Conservation (phyloP, 345 rosid species). For the Salix exigua region DNA sequence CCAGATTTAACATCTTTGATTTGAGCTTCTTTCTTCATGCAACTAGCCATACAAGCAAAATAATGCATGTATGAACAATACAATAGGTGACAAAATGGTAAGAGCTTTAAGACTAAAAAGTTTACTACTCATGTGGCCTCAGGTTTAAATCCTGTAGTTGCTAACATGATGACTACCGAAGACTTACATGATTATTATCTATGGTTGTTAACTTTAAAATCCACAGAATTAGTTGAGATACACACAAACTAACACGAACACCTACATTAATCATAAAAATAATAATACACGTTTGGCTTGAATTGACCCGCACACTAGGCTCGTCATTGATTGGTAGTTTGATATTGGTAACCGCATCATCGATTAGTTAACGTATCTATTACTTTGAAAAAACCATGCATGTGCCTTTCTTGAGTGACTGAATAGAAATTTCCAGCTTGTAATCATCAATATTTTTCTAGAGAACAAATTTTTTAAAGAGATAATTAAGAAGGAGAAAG, state of each 20-base stretch:
- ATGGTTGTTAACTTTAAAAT: no score
- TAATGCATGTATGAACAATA: not conserved
- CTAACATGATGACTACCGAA: no score
- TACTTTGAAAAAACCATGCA: not conserved
- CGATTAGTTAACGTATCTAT: not conserved
- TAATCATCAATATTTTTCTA: not conserved
- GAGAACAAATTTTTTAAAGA: not conserved
- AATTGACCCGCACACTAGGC: not conserved
- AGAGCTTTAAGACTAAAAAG: accelerated
- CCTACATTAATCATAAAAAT: no score
- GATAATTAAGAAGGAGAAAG: not conserved
- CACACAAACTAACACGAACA: accelerated
- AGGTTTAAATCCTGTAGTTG: no score
- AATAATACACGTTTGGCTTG: not conserved
- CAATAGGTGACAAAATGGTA: no score
- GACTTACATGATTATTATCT: no score
- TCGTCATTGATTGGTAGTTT: not conserved
- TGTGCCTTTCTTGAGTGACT: not conserved
- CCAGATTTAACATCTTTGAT: not conserved
- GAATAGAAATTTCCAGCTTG: constrained; percentile 1
- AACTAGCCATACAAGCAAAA: not conserved
- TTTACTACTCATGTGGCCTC: no score
- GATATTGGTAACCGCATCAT: not conserved
- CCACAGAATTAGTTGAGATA: no score
- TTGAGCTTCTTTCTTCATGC: not conserved